Base-by-base conservation (phyloP, 2,329 filamentous ascomycete species). In the Ascochyta koolunga region DNA sequence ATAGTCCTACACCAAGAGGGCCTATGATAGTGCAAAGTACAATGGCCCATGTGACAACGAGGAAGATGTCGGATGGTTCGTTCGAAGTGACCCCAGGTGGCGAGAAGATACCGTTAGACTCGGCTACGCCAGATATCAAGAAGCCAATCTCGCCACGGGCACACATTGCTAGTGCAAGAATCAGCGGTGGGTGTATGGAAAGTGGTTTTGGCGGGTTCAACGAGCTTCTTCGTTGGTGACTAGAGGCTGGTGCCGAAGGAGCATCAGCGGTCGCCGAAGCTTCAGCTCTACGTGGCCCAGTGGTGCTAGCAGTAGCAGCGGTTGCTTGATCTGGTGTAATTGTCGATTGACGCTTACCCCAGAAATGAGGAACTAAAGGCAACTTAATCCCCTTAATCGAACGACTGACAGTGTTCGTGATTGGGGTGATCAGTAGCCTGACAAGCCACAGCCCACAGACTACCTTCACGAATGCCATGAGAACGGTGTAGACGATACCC, bases 81-180 rank as follows among this genome's bases (percentile, higher is more conserved):
- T 56, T 52, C 1, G 50, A 49, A 16, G 45, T 53, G 8, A 41
- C 22, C 11, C 53, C 39, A 1, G 61, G 49, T 5, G 62, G 56
- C 1, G 70, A 69, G 54, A 83, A 83, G 10, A 83, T 76, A 0
- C 80, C 79, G 13, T 77, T 75, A 5, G 74, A 80, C 63, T 90
- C 81, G 0, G 88, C 88, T 0, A 92, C 71, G 0, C 87, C 85
- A 1, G 87, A 86, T 56, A 95, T 90, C 37, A 93, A 71, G 57
- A 91, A 91, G 0, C 89, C 89, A 29, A 93, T 90, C 69, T 95
- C 90, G 0, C 90, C 89, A n/a, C 89, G 80, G 0, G 89, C 85
- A 0, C 89, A 83, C 89, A 93, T 93, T 2, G 84, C 84, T 16
- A 82, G 78, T 0, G 86, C 86, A 0, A 93, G 74, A 2, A 93